Base-by-base conservation (phyloP, 2,329 filamentous ascomycete species). In the Neocatenulostroma microsporum region DNA sequence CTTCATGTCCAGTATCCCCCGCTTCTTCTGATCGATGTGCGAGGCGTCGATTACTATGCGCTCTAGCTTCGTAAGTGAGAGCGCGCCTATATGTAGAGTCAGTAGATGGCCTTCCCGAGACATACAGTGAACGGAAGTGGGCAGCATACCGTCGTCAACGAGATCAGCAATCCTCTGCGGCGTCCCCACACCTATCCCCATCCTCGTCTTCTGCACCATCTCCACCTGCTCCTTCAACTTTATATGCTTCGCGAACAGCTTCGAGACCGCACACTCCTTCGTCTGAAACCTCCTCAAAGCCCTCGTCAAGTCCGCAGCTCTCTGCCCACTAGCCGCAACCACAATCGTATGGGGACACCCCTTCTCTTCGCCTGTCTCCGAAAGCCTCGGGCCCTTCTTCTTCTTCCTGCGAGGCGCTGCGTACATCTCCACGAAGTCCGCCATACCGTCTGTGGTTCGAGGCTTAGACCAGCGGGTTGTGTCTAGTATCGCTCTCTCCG, bases 161-260 rank as follows among this genome's bases (percentile, higher is more conserved):
- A 98, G 64, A 51, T 94, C 88, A 35, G 76, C 78, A 26, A 98
- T 64, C 31, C 91, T 73, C 32, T 83, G 76, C 4, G 91, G 89
- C 4, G 91, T 98, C 3, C 91, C 91, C 11, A 95, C 85, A 3
- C 83, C 88, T 45, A 96, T 84, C 19, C 86, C 85, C 10, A 87
- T 84, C 43, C 70, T 72, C 35, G 68, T 68, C 45, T 69, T 74
- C 53, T 82, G 73, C 27, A 94, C 76, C 56, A 83, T 84, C 41
- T 81, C 72, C 35, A 88, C 77, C 21, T 88, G 84, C 52, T 96
- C 89, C 36, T 84, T 76, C 9, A 98, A 64, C 64, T 98, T 98
- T 68, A 98, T 94, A 61, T 98, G 91, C 62, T 98, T 98, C 21
- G 91, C 89, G 61, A 98, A 98, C 57, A 98, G 69, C 62, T 98